phyloP scores from a whole-genome alignment of 345 rosid species.

The Sisymbrium irio region DNA sequence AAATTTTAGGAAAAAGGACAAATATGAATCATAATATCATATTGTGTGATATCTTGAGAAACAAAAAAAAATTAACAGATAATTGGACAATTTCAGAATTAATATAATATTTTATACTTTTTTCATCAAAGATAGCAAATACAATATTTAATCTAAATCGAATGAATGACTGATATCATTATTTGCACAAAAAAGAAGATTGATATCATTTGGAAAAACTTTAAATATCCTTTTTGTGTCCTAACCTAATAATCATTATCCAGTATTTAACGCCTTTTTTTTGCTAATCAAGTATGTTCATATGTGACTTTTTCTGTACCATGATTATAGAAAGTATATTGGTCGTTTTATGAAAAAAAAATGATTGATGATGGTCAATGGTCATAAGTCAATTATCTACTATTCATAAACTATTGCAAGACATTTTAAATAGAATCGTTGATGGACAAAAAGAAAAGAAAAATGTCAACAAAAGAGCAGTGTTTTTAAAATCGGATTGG shows the following conservation, averaged over 20 bases:
- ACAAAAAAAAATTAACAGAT: not conserved
- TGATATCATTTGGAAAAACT: not conserved
- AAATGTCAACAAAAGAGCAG: not conserved
- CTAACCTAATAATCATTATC: slow-evolving; percentile 4
- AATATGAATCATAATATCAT: too few species aligned
- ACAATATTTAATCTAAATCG: not conserved
- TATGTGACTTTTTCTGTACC: not conserved
- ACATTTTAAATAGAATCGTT: not conserved
- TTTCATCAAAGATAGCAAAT: too few species aligned
- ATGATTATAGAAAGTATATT: not conserved
- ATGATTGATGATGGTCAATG: not conserved
- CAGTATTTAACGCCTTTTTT: not conserved
- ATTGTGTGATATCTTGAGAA: not conserved
- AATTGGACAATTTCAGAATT: not conserved
- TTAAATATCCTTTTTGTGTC: not conserved
- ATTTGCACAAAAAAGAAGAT: too few species aligned
- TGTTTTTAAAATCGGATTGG: too few species aligned
- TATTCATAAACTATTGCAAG: not conserved
- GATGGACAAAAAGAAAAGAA: not conserved
- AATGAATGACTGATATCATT: not conserved
- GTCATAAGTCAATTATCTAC: not conserved
- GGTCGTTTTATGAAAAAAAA: not conserved
- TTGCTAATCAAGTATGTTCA: slow-evolving; percentile 4
- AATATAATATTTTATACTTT: too few species aligned
- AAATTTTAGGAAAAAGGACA: too few species aligned